Conservation (phyloP, 768 basidiomycete genomes). For the Phanerodontia chrysosporium region DNA sequence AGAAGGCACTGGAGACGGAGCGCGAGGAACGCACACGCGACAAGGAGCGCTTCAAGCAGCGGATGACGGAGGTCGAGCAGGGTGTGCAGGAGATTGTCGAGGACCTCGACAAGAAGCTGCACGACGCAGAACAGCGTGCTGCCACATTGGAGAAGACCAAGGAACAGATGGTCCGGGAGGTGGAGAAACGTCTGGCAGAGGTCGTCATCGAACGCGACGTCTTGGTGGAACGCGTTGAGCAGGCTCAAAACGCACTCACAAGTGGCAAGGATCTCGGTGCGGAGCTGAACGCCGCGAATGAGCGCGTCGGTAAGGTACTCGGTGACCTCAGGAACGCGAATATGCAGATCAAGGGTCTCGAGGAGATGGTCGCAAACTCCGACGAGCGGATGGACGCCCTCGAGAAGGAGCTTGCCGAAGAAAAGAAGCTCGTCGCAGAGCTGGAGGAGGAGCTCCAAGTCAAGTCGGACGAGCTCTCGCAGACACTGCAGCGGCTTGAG, state of each 20-base stretch:
- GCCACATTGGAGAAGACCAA: conserved; percentile 39
- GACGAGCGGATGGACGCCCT: conserved; percentile 50
- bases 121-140: conserved; percentile 45
- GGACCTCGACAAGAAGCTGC: conserved; percentile 56
- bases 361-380: conserved; percentile 52
- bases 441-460: conserved; percentile 36
- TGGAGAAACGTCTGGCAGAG: conserved; percentile 41
- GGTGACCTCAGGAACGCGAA: conserved; percentile 59
- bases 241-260: conserved; percentile 62
- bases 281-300: conserved; percentile 62
- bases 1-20: conserved; percentile 50
- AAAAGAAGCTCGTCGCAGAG: conserved; percentile 38
- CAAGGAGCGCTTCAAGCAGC: conserved; percentile 65
- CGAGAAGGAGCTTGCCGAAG: conserved; percentile 54
- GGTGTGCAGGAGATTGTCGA: conserved; percentile 64
- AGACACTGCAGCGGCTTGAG: conserved; percentile 19
- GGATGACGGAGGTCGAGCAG: conserved; percentile 67
- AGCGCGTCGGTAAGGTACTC: conserved; percentile 49
- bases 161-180: conserved; percentile 38
- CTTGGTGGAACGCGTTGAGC: conserved; percentile 54
- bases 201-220: conserved; percentile 50
- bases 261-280: conserved; percentile 65
- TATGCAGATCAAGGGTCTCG: conserved; percentile 53
- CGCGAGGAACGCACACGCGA: conserved; percentile 55
- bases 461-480: conserved; percentile 24